These are phyloP conservation scores for Corchorus capsularis DNA, from an alignment of 345 rosid species.

Conservation along the genomic window DNA sequence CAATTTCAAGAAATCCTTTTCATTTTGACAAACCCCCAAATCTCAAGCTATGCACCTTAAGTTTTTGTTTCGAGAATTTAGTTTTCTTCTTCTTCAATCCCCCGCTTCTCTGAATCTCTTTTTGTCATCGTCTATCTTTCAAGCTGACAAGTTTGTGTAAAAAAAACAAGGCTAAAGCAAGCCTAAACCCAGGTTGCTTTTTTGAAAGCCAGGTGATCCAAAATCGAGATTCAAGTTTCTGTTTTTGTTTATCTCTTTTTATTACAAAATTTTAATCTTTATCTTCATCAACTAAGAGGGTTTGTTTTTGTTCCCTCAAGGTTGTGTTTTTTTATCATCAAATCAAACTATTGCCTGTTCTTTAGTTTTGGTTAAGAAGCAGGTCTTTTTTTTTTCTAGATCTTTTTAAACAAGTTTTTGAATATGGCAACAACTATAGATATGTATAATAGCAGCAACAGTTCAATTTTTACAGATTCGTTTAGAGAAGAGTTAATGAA, in stretches of 20 bases:
- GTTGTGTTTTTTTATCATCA: slow-evolving; percentile 7
- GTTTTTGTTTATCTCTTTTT: neutral
- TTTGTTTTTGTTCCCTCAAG: slow-evolving; percentile 48
- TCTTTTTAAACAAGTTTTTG: neutral
- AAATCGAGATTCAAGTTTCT: slow-evolving; percentile 43
- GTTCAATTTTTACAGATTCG: slow-evolving; percentile 48
- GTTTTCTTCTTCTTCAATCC: slow-evolving; percentile 6
- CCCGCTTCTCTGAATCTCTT: slow-evolving; percentile 42
- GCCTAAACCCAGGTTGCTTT: neutral
- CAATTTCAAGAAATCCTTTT: no score
- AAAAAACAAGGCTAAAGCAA: slow-evolving; percentile 7
- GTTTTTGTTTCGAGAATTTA: neutral
- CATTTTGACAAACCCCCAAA: no score
- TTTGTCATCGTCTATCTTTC: slow-evolving; percentile 48
- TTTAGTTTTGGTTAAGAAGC: slow-evolving; percentile 33
- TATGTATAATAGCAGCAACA: slow-evolving; percentile 38
- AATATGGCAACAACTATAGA: slow-evolving; percentile 57
- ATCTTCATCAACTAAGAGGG: slow-evolving; percentile 38
- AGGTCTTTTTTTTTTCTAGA: slow-evolving; percentile 18
- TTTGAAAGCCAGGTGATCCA: slow-evolving; percentile 36
- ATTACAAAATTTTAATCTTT: slow-evolving; percentile 18
- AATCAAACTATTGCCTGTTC: slow-evolving; percentile 21
- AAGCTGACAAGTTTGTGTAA: neutral
- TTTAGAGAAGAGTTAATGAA: slow-evolving; percentile 59
- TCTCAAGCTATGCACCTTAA: no score